These are phyloP conservation scores for Apiospora arundinis DNA, from an alignment of 2,329 filamentous ascomycete genomes.

Conservation along the genomic window DNA sequence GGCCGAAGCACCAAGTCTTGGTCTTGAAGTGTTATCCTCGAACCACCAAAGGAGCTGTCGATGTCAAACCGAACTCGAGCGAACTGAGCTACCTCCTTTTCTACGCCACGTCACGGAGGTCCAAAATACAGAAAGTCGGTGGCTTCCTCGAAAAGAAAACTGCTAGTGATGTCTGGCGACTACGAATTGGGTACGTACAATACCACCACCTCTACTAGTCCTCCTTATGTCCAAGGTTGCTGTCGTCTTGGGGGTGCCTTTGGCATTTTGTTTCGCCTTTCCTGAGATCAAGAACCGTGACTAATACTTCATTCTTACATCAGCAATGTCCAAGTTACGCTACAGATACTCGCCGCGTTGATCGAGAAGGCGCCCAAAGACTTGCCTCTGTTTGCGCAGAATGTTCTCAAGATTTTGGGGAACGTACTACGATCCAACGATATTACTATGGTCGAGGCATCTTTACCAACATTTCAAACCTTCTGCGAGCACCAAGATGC, in stretches of 20 bases:
- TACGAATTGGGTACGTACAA: constrained; percentile 75
- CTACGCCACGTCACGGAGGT: constrained; percentile 92
- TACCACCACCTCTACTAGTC: constrained; percentile 26
- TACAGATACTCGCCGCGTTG: constrained; percentile 88
- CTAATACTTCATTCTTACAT: neutral
- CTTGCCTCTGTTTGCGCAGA: constrained; percentile 84
- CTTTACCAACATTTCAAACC: constrained; percentile 82
- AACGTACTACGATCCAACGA: constrained; percentile 85
- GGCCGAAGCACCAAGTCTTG: constrained; percentile 95
- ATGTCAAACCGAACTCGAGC: constrained; percentile 94
- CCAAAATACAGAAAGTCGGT: constrained; percentile 96
- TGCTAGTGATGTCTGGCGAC: constrained; percentile 87
- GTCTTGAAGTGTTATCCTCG: constrained; percentile 96
- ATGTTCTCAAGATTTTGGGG: constrained; percentile 83
- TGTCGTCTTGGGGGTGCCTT: neutral
- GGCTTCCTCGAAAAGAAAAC: constrained; percentile 95
- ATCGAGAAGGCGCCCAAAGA: constrained; percentile 94
- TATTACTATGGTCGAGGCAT: constrained; percentile 91
- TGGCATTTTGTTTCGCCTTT: neutral
- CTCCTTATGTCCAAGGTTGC: constrained; percentile 9
- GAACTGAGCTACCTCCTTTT: constrained; percentile 97
- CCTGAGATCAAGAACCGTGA: neutral
- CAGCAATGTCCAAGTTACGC: constrained; percentile 91
- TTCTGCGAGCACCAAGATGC: constrained; percentile 91
- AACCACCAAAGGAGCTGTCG: constrained; percentile 87